Evolutionary conservation across 2,329 filamentous ascomycete species (phyloP).

Genomic region (Monosporascus sp.): DNA sequence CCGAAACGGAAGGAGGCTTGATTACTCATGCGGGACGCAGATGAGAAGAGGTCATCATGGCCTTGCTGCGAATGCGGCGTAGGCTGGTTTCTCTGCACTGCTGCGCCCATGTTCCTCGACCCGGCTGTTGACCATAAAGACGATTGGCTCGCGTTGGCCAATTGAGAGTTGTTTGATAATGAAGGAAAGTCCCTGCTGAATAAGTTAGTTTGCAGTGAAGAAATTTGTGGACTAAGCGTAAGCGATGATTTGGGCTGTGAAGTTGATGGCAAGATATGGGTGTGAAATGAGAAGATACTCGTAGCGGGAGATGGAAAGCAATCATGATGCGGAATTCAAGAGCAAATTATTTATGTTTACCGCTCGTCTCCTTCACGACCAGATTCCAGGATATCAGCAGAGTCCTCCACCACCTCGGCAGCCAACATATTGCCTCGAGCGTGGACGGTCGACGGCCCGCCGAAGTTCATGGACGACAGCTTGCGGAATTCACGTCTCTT

Average conservation of each 20-base stretch:
- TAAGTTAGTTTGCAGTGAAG: conserved; percentile 16
- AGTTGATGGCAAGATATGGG: neutral
- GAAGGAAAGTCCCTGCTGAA: conserved; percentile 58
- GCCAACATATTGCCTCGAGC: neutral
- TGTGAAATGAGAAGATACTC: neutral
- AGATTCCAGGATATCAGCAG: neutral
- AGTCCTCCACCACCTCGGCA: neutral
- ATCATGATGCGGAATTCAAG: neutral
- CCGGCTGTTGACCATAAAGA: conserved; percentile 52
- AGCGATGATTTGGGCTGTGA: too few species aligned
- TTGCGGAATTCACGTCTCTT: neutral
- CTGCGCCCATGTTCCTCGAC: conserved; percentile 42
- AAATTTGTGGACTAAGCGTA: neutral
- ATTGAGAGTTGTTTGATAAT: conserved; percentile 55
- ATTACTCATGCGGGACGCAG: conserved; percentile 29
- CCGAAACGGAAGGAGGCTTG: conserved; percentile 52
- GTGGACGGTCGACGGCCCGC: neutral
- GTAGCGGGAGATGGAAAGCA: neutral
- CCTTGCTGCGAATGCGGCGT: conserved; percentile 47
- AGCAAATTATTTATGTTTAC: neutral
- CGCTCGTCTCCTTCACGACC: neutral
- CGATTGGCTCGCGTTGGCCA: conserved; percentile 42
- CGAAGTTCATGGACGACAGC: neutral
- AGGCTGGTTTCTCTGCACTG: conserved; percentile 45
- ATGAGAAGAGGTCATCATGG: conserved; percentile 42